phyloP scores from a whole-genome alignment of 805 yeast genomes.

The Cyberlindnera bimundalis region DNA sequence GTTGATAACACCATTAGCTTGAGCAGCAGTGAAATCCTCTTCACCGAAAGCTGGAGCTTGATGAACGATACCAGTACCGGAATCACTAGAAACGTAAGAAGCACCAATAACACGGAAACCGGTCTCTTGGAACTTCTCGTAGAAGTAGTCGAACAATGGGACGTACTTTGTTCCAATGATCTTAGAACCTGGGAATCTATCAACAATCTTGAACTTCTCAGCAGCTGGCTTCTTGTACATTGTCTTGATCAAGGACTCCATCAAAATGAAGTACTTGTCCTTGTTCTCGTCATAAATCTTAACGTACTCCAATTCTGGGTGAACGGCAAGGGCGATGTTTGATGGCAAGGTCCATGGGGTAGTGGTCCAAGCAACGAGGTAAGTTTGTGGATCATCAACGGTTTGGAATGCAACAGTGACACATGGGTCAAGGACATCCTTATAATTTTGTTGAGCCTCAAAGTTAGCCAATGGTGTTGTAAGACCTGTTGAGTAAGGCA shows the following conservation, averaged over 20 bases:
- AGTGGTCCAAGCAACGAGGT: conserved; percentile 97
- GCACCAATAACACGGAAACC: conserved; percentile 83
- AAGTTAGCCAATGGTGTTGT: conserved; percentile 96
- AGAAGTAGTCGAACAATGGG: conserved; percentile 82
- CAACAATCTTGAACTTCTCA: conserved; percentile 82
- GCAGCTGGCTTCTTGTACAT: conserved; percentile 92
- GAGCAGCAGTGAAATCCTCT: conserved; percentile 87
- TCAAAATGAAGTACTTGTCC: conserved; percentile 73
- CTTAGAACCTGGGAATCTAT: conserved; percentile 73
- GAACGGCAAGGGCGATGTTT: conserved; percentile 85
- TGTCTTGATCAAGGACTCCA: conserved; percentile 78
- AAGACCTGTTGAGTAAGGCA: conserved; percentile 98
- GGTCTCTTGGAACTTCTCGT: conserved; percentile 65
- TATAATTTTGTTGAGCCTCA: conserved; percentile 98
- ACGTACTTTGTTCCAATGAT: conserved; percentile 75
- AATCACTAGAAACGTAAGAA: conserved; percentile 83
- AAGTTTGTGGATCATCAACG: conserved; percentile 74
- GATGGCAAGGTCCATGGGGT: conserved; percentile 99
- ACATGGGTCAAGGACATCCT: conserved; percentile 96
- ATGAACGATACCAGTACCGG: conserved; percentile 99
- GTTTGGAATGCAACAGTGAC: conserved; percentile 88
- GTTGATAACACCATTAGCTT: conserved; percentile 67
- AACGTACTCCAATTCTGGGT: conserved; percentile 86
- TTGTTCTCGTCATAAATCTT: conserved; percentile 89
- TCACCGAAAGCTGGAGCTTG: conserved; percentile 99